A percentile compares a stretch with the other conserved stretches of the same genome.
Evolutionary conservation across 2,329 filamentous ascomycete genomes (phyloP).

Genomic region (Colletotrichum sp.): DNA sequence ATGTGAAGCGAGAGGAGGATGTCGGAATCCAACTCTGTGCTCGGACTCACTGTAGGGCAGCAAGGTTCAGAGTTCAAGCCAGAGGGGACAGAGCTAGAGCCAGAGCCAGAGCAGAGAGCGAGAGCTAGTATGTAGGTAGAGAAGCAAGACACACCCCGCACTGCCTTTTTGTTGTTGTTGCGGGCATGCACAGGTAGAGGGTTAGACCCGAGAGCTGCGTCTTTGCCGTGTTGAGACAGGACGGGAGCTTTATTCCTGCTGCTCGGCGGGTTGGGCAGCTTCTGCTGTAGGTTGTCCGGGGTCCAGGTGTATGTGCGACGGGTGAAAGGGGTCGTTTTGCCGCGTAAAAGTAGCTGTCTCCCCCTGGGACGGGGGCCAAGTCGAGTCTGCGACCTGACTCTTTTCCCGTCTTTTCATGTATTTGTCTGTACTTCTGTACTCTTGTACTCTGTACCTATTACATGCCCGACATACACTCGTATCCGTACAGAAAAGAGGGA

Average conservation of each 20-base stretch:
- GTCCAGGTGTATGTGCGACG: neutral
- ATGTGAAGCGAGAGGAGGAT: neutral
- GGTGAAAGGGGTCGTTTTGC: neutral
- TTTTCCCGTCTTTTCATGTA: neutral
- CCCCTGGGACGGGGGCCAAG: neutral
- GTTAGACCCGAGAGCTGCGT: neutral
- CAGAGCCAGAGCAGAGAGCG: neutral
- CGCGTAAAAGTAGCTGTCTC: neutral
- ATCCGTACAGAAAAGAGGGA: neutral
- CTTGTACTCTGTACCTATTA: neutral
- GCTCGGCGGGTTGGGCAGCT: neutral
- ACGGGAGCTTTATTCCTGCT: neutral
- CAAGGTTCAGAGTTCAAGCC: neutral
- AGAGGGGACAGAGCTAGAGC: neutral
- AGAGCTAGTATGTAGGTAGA: neutral
- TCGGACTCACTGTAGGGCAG: slow-evolving; percentile 3
- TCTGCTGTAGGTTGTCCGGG: neutral
- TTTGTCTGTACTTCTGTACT: neutral
- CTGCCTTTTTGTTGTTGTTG: neutral
- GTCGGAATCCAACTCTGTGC: neutral
- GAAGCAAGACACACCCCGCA: neutral
- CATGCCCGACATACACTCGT: neutral
- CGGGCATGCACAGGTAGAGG: neutral
- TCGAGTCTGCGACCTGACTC: neutral
- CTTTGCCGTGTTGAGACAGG: neutral